Evolutionary conservation across 2,329 filamentous ascomycete genomes (phyloP), one percentile per base, ranked within the genome.

Genomic region (Mariannaea sp.): DNA sequence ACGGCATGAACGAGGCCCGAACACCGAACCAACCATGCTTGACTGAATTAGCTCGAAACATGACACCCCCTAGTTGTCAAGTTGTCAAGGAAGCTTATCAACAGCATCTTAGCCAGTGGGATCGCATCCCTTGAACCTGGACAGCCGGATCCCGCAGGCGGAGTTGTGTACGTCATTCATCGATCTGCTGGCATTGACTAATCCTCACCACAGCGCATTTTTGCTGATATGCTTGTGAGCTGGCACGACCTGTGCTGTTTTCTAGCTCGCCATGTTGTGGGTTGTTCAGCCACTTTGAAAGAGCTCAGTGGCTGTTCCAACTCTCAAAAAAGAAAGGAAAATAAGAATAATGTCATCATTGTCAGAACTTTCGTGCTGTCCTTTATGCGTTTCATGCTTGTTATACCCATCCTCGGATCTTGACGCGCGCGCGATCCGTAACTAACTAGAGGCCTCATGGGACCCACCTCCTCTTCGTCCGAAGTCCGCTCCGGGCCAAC

Each of bases 71-170:
- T 17, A n/a, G n/a, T n/a, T n/a, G n/a, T n/a, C n/a, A n/a, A n/a
- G n/a, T n/a, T n/a, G n/a, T 16, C 26, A 14, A 49, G 12, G 12
- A 39, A 33, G 44, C 51, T 49, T 54, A 54, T 54, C 51, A 41
- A 42, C 32, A 38, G 36, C 19, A 29, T 42, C 29, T 14, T 16
- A 19, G 12, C 16, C 8, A 17, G 20, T 39, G 36, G 36, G 12
- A 9, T 9, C 8, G n/a, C 4, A 39, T 39, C 36, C n/a, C 36
- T 24, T 39, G 35, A 17, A 22, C 22, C 35, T 19, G 35, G 20
- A 41, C 14, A 20, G 39, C 22, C 8, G 6, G 19, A 13, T 14
- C 9, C 30, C 7, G 16, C 13, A 9, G 22, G 29, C 46, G 29
- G 46, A 29, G 33, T 32, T 20, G 44, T 38, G 33, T 24, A 32